phyloP scores from a whole-genome alignment of 179 eudicot species.

The Gypsophila paniculata region DNA sequence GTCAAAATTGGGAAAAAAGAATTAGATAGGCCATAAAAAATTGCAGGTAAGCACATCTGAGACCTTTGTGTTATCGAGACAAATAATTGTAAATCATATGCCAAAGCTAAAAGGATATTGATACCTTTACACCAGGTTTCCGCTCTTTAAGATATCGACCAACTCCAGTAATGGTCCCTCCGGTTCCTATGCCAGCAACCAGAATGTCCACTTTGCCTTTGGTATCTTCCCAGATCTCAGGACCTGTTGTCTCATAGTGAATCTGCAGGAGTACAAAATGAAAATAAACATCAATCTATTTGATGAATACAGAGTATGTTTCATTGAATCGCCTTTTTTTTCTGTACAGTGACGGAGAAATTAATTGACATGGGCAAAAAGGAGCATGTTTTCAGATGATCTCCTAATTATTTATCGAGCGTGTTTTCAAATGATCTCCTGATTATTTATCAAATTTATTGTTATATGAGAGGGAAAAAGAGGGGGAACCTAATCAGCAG shows the following conservation, averaged over 20 bases:
- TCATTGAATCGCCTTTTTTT: not conserved
- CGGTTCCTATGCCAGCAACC: slow-evolving; percentile 92
- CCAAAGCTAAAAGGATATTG: slow-evolving; percentile 8
- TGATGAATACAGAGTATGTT: not conserved
- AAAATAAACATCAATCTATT: not conserved
- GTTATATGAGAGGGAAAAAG: not conserved
- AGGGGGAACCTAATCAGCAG: not conserved
- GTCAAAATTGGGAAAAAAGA: not conserved
- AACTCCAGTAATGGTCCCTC: slow-evolving; percentile 89
- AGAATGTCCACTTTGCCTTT: slow-evolving; percentile 82
- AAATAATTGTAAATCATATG: slow-evolving; percentile 6
- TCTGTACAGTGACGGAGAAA: not conserved
- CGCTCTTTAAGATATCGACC: slow-evolving; percentile 71
- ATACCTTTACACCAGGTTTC: slow-evolving; percentile 70
- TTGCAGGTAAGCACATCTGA: not conserved
- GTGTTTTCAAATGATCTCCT: not conserved
- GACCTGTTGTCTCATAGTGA: slow-evolving; percentile 95
- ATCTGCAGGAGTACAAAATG: slow-evolving; percentile 43
- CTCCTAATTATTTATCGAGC: not conserved
- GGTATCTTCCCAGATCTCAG: slow-evolving; percentile 98
- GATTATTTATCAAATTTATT: not conserved
- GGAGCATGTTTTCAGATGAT: not conserved
- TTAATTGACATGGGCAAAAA: not conserved
- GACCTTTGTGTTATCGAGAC: not conserved
- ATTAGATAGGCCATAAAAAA: not conserved